phyloP scores from a whole-genome alignment of 306 rosid species.

The Medicago lupulina region DNA sequence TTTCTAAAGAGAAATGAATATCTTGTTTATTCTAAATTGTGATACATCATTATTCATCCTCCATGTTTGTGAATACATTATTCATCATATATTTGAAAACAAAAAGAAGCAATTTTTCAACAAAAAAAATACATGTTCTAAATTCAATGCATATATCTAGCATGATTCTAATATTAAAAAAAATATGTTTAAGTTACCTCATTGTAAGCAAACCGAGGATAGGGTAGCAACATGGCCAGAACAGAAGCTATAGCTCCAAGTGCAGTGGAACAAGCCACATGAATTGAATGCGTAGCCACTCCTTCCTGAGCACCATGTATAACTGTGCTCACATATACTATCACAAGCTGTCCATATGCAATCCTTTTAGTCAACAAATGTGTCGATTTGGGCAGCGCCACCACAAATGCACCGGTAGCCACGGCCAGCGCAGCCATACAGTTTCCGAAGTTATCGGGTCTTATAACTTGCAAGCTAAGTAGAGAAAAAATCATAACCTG shows the following conservation, averaged over 20 bases:
- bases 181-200: slow-evolving; percentile 50
- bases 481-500: slow-evolving; percentile 49
- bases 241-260: slow-evolving; percentile 81
- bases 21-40: neutral
- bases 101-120: neutral
- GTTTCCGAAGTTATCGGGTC: slow-evolving; percentile 46
- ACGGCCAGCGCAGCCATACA: slow-evolving; percentile 49
- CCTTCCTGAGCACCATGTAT: slow-evolving; percentile 51
- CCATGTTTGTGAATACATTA: neutral
- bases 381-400: slow-evolving; percentile 68
- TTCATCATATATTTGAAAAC: neutral
- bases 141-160: neutral
- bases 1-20: neutral
- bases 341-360: slow-evolving; percentile 79
- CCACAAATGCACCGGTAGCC: slow-evolving; percentile 49
- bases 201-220: slow-evolving; percentile 56
- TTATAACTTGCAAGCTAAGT: slow-evolving; percentile 56
- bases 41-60: neutral
- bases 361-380: slow-evolving; percentile 67
- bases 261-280: slow-evolving; percentile 61
- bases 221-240: slow-evolving; percentile 68
- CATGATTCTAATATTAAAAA: neutral
- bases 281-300: slow-evolving; percentile 52
- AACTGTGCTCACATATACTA: slow-evolving; percentile 66
- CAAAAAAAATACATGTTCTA: neutral